phyloP scores from a whole-genome alignment of 768 basidiomycete genomes.

The Boletellus ananas region DNA sequence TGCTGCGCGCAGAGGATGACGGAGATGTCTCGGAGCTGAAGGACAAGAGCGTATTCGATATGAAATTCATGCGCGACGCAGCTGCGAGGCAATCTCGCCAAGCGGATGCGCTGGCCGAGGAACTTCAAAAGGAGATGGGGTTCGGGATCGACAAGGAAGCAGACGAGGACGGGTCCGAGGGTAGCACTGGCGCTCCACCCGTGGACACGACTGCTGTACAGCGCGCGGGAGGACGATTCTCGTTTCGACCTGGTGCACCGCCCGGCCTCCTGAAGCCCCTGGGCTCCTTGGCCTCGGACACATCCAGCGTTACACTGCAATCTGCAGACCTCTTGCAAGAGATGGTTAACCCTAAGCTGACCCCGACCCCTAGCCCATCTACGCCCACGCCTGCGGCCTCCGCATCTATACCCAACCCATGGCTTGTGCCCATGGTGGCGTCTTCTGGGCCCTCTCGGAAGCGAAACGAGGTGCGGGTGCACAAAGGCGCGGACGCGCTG shows the following conservation, averaged over 20 bases:
- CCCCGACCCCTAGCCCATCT: constrained; percentile 11
- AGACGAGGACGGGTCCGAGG: constrained; percentile 28
- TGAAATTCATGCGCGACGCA: constrained; percentile 99
- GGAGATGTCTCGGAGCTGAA: constrained; percentile 23
- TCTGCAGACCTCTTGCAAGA: constrained; percentile 51
- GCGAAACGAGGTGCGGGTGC: constrained; percentile 67
- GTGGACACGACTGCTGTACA: constrained; percentile 39
- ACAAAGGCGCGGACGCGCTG: constrained; percentile 56
- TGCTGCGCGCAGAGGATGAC: constrained; percentile 41
- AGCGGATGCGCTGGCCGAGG: constrained; percentile 62
- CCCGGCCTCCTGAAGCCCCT: constrained; percentile 17
- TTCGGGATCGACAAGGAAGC: constrained; percentile 33
- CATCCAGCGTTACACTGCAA: constrained; percentile 66
- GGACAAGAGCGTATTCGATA: constrained; percentile 77
- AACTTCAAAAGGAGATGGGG: constrained; percentile 69
- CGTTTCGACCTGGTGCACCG: constrained; percentile 51
- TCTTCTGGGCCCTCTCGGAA: constrained; percentile 55
- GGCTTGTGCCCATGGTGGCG: constrained; percentile 51
- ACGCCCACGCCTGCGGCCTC: constrained; percentile 15
- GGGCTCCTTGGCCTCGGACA: constrained; percentile 45
- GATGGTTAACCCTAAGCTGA: constrained; percentile 7
- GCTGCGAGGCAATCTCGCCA: constrained; percentile 59
- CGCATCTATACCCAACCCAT: constrained; percentile 59
- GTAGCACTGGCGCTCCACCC: constrained; percentile 26
- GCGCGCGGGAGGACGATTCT: constrained; percentile 65